phyloP scores from a whole-genome alignment of 257 asterid genomes.

The Mentha longifolia region DNA sequence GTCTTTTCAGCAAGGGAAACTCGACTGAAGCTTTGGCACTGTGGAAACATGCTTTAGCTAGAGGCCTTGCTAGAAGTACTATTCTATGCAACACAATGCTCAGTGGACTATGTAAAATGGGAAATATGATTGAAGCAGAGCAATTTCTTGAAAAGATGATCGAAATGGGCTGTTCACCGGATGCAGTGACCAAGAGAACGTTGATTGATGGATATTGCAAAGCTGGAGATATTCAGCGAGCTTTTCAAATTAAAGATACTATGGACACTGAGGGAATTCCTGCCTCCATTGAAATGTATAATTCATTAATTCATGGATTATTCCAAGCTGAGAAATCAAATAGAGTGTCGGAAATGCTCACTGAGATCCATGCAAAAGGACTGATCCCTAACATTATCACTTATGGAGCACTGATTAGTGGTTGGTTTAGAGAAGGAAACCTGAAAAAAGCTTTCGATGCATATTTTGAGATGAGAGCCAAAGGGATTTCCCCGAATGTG shows the following conservation, averaged over 20 bases:
- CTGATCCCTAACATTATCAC: conserved; percentile 64
- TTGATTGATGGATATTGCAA: conserved; percentile 72
- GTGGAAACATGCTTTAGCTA: conserved; percentile 77
- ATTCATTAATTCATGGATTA: conserved; percentile 75
- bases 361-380: conserved; percentile 58
- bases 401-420: conserved; percentile 81
- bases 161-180: conserved; percentile 66
- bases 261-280: conserved; percentile 62
- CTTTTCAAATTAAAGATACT: conserved; percentile 51
- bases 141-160: conserved; percentile 64
- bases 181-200: conserved; percentile 72
- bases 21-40: conserved; percentile 54
- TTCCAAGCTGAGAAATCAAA: conserved; percentile 58
- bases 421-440: conserved; percentile 80
- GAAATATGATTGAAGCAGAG: conserved; percentile 73
- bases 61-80: conserved; percentile 58
- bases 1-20: conserved; percentile 56
- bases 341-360: conserved; percentile 50
- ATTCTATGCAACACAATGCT: conserved; percentile 71
- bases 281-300: conserved; percentile 74
- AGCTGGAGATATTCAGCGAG: conserved; percentile 64
- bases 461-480: conserved; percentile 74
- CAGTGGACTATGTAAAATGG: conserved; percentile 78
- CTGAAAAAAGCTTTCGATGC: conserved; percentile 69
- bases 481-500: conserved; percentile 70